These are phyloP conservation scores for Cutaneotrichosporon sp. DNA, from an alignment of 1,284 basidiomycete genomes.

Conservation along the genomic window DNA sequence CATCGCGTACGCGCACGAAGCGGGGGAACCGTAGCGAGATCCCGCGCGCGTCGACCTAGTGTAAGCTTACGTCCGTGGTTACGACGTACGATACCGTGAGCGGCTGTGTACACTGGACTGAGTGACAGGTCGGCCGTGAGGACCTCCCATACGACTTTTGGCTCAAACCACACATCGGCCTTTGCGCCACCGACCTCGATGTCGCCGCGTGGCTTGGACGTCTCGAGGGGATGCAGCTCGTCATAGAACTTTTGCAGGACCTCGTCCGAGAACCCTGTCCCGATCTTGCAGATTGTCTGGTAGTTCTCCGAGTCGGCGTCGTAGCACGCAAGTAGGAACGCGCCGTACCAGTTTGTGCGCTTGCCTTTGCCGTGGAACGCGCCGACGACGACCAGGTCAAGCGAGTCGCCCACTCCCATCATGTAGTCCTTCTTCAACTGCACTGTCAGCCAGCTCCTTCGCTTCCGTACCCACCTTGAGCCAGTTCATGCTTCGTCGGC, in stretches of 20 bases:
- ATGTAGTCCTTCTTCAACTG: conserved; percentile 97
- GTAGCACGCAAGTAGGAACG: conserved; percentile 90
- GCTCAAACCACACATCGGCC: conserved; percentile 92
- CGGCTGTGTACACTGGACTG: conserved; percentile 95
- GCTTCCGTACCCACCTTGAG: conserved; percentile 83
- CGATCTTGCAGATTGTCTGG: conserved; percentile 98
- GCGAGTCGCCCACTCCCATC: conserved; percentile 92
- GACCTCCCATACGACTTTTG: conserved; percentile 95
- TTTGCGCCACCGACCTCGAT: conserved; percentile 83
- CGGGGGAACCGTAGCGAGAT: conserved; percentile 94
- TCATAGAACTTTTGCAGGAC: conserved; percentile 74
- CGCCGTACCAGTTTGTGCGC: conserved; percentile 91
- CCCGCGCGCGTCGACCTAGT: conserved; percentile 74
- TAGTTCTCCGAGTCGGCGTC: conserved; percentile 84
- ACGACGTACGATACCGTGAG: conserved; percentile 76
- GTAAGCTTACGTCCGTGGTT: background rate
- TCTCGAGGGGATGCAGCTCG: conserved; percentile 72
- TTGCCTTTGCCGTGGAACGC: conserved; percentile 98
- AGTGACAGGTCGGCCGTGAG: conserved; percentile 93
- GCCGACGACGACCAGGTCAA: conserved; percentile 94
- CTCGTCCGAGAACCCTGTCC: conserved; percentile 96
- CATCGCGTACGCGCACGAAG: conserved; percentile 85
- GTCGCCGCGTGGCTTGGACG: conserved; percentile 56
- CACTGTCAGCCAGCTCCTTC: conserved; percentile 5
- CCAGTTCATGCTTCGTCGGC: conserved; percentile 93